phyloP scores from a whole-genome alignment of 257 asterid genomes.

The Solanum chaucha region DNA sequence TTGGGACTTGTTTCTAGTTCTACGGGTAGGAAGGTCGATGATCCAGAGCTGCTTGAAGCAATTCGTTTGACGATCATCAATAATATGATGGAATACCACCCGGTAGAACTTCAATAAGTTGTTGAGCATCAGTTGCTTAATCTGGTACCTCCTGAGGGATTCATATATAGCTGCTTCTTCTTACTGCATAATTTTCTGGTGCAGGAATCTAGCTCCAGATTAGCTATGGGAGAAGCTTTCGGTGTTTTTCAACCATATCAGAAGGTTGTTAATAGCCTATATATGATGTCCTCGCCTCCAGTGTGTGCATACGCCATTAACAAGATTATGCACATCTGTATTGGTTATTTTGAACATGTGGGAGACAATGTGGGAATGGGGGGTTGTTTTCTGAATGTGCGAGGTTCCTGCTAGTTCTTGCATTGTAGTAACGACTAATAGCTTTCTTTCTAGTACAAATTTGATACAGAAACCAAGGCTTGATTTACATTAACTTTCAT shows the following conservation, averaged over 20 bases:
- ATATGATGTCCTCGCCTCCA: background rate
- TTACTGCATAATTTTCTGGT: slow-evolving; percentile 6
- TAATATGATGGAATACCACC: slow-evolving; percentile 85
- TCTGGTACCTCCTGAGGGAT: background rate
- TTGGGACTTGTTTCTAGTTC: slow-evolving; percentile 33
- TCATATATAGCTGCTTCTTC: background rate
- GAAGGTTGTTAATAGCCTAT: slow-evolving; percentile 23
- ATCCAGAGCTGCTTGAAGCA: slow-evolving; percentile 97
- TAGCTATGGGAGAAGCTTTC: slow-evolving; percentile 90
- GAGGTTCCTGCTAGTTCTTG: background rate
- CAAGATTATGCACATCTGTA: background rate
- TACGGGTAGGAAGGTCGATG: slow-evolving; percentile 84
- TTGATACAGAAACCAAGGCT: background rate
- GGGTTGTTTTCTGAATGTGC: background rate
- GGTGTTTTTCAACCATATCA: slow-evolving; percentile 54
- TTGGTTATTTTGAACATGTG: background rate
- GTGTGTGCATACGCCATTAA: background rate
- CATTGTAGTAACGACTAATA: background rate
- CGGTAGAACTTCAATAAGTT: slow-evolving; percentile 36
- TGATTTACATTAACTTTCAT: background rate
- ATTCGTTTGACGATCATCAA: slow-evolving; percentile 95
- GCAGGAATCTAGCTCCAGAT: slow-evolving; percentile 84
- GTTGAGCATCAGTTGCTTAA: background rate
- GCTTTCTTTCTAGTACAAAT: background rate
- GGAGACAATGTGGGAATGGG: background rate